Base-by-base conservation (phyloP, 129 eudicot species). In the Pulicaria dysenterica region DNA sequence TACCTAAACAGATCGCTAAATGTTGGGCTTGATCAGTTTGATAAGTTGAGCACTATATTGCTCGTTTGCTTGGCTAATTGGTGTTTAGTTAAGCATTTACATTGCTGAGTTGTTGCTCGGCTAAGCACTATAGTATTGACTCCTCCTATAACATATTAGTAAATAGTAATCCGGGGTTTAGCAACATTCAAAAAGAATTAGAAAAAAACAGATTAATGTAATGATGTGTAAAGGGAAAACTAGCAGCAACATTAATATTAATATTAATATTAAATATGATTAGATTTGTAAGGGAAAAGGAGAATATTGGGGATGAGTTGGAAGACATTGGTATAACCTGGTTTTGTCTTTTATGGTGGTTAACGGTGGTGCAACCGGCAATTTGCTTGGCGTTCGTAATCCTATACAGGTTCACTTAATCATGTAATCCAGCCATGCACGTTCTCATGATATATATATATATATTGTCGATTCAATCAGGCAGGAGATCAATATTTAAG, bases 291-390 rank as follows among this genome's bases (percentile, higher is more conserved):
- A 77, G 37, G 55, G 56, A 69, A 72, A 13, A 15, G 12, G 8
- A 34, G 41, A 19, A 62, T 46, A 39, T 17, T 64, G 60, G 58
- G 43, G 34, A 74, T 71, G 63, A 69, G 54, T 80, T 78, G 67
- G 66, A 63, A 66, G 73, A 66, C 81, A 74, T 47, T 55, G 68
- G 69, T 77, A 82, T 75, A 81, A 60, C 53, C 82, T 3, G 36
- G 42, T 61, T 59, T 68, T 62, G 58, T 62, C 57, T 69, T 34
- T 48, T 61, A 46, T 42, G 82, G 72, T 70, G 57, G 57, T 77
- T 61, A 40, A 40, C 49, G 76, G 19, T 77, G 76, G 48, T 58
- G 56, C 47, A 60, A 61, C 76, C 81, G 81, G 76, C 70, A 54
- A 77, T 48, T 69, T n/a, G 71, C 69, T 77, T 77, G 76, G 64